phyloP scores from a whole-genome alignment of 1,284 basidiomycete genomes.

The Papiliotrema fonsecae region DNA sequence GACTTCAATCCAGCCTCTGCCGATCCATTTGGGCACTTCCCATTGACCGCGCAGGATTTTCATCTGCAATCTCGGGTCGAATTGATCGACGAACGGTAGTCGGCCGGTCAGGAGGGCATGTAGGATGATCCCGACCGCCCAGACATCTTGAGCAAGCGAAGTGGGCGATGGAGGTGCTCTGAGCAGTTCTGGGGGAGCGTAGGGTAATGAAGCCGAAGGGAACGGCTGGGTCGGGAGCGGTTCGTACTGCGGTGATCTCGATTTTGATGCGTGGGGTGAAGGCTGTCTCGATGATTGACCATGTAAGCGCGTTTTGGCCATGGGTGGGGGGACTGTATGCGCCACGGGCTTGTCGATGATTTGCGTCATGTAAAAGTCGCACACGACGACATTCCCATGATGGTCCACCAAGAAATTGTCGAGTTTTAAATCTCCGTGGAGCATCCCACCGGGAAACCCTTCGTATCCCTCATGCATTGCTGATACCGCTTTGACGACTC shows the following conservation, averaged over 20 bases:
- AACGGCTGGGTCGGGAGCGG: conserved; percentile 43
- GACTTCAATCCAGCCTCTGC: conserved; percentile 65
- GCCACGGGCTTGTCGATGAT: conserved; percentile 9
- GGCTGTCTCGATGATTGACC: neutral
- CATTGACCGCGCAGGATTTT: conserved; percentile 78
- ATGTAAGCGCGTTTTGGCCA: neutral
- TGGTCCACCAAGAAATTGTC: conserved; percentile 93
- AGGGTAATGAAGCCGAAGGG: conserved; percentile 81
- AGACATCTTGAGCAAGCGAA: conserved; percentile 70
- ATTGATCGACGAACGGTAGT: conserved; percentile 78
- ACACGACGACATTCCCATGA: conserved; percentile 54
- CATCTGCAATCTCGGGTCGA: conserved; percentile 82
- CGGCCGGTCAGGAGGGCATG: conserved; percentile 74
- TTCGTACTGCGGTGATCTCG: neutral
- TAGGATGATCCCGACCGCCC: conserved; percentile 85
- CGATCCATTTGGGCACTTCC: conserved; percentile 53
- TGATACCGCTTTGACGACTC: conserved; percentile 77
- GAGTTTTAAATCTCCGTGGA: conserved; percentile 92
- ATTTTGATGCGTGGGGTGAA: conserved; percentile 3
- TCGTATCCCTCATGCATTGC: conserved; percentile 68
- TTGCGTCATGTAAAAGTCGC: conserved; percentile 47
- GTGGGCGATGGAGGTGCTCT: conserved; percentile 47
- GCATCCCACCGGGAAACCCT: conserved; percentile 58
- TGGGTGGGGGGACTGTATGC: conserved; percentile 10
- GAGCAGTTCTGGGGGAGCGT: conserved; percentile 77